Evolutionary conservation across 148 eudicot species (phyloP), one percentile per base, ranked within the genome.

Genomic region (Vaccinium myrtillus): DNA sequence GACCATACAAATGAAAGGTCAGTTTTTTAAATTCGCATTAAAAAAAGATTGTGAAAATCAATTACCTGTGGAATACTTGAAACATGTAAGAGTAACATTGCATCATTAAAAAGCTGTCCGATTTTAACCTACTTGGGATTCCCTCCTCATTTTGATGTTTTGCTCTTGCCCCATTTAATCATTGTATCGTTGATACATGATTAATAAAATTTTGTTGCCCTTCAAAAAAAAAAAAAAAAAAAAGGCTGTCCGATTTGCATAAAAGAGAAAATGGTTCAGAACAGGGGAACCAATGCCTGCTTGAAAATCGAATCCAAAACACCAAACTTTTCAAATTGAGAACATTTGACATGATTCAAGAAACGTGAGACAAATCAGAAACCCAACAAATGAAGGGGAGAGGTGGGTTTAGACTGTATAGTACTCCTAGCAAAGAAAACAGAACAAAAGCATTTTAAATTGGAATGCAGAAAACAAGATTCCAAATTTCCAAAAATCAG

Each of bases 401-500:
- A 67, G 36, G 4, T 67, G 73, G 73, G 73, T 67, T 23, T 25
- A 67, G 73, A 67, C 36, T 65, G 32, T 9, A 25, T 1, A 67
- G 30, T 16, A 36, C 39, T n/a, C 23, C 51, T 18, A 74, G 77
- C 5, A 2, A 36, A 46, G 75, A 19, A 65, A 61, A 65, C 9
- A 56, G 53, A 58, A 39, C 6, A 59, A 32, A 43, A 61, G 48
- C 82, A 80, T 36, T 30, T 27, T 69, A 81, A 6, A 27, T 51
- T 11, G 16, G 14, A 12, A 49, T 50, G 78, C n/a, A 82, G 30
- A 82, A 50, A 54, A 32, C 18, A 11, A 67, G 59, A 81, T 48
- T 8, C 83, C 69, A n/a, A 61, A 21, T 18, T 16, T 58, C 63
- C 83, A 53, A 81, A 81, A 48, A 23, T 4, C 50, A 61, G 73